Percentiles rank a stretch among this genome's conserved stretches.
Evolutionary conservation across 2,329 filamentous ascomycete genomes (phyloP).

Genomic region (Scedosporium apiospermum): DNA sequence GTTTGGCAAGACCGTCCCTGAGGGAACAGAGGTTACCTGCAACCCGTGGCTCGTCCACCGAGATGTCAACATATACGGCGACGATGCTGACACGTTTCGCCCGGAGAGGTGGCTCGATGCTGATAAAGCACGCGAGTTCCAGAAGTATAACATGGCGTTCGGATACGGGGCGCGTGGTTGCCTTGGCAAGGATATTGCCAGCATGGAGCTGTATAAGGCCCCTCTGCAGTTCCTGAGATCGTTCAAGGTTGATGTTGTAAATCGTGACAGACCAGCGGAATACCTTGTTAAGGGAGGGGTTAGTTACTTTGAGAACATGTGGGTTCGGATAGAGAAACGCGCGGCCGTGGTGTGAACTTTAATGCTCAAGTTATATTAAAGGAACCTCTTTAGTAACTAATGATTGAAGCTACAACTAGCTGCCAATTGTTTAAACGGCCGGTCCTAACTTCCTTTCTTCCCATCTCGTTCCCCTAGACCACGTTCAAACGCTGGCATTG

Average conservation of each 20-base stretch:
- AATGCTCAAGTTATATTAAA: too few relatives aligned
- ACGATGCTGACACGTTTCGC: conserved; percentile 33
- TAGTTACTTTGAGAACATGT: conserved; percentile 30
- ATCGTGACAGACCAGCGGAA: conserved; percentile 19
- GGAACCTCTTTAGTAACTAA: too few relatives aligned
- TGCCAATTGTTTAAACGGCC: too few relatives aligned
- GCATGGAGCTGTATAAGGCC: conserved; percentile 42
- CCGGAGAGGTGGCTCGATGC: conserved; percentile 39
- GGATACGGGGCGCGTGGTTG: conserved; percentile 39
- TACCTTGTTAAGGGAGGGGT: conserved; percentile 32
- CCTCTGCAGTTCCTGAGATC: conserved; percentile 30
- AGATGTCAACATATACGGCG: conserved; percentile 27
- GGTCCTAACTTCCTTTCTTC: background rate
- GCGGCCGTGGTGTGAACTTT: conserved; percentile 4
- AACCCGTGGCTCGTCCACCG: conserved; percentile 38
- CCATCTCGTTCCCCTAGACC: background rate
- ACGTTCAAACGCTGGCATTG: background rate
- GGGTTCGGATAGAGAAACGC: conserved; percentile 19
- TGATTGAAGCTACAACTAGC: too few relatives aligned
- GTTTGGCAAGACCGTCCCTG: conserved; percentile 21
- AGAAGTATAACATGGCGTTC: conserved; percentile 39
- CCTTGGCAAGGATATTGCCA: conserved; percentile 38
- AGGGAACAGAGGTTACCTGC: conserved; percentile 31
- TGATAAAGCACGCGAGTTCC: conserved; percentile 28
- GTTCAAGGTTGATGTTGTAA: conserved; percentile 21